Evolutionary conservation across 2,329 filamentous ascomycete genomes (phyloP), one percentile per base, ranked within the genome.

Genomic region (Chaetomium globosum): DNA sequence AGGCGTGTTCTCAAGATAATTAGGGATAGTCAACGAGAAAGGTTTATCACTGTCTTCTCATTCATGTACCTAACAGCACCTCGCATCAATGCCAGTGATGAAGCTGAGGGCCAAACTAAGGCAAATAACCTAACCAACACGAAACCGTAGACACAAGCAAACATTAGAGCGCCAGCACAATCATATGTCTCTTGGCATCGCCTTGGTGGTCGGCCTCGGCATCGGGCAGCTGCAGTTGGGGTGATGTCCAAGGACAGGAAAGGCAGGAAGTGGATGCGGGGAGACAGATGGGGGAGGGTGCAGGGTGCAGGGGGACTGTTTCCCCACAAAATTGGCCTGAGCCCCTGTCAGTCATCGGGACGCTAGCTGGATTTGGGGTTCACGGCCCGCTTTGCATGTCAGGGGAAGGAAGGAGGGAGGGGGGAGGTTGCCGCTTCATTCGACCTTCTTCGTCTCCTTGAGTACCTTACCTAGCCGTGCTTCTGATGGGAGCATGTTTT

Each of bases 161-260:
- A 31, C 19, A 2, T 2, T 3, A 16, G 5, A 46, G 13, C 12
- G 16, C 16, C 39, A 31, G 3, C 36, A 28, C 49, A 52, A 56
- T 62, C 59, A 62, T 31, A 62, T 62, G 59, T 30, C 19, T 43
- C 59, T 62, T 56, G 59, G 59, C 59, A 53, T 3, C 23, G n/a
- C 5, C 33, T 46, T 36, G 26, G 49, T 31, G 8, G n/a, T 36
- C 36, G 33, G 59, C 49, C 59, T 61, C 49, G 59, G 59, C 59
- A 30, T 53, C 26, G 16, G 26, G 26, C 26, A 53, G 46, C 46
- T 21, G n/a, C 19, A 23, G 46, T 3, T 12, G 28, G 43, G 43
- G 30, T 16, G 16, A 31, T 26, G 16, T 31, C 16, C 26, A 19
- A 4, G 36, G 53, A 56, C 9, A 48, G 21, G 31, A 31, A 55